Conservation (phyloP, 2,329 filamentous ascomycete genomes). For the Metarhizium guizhouense region DNA sequence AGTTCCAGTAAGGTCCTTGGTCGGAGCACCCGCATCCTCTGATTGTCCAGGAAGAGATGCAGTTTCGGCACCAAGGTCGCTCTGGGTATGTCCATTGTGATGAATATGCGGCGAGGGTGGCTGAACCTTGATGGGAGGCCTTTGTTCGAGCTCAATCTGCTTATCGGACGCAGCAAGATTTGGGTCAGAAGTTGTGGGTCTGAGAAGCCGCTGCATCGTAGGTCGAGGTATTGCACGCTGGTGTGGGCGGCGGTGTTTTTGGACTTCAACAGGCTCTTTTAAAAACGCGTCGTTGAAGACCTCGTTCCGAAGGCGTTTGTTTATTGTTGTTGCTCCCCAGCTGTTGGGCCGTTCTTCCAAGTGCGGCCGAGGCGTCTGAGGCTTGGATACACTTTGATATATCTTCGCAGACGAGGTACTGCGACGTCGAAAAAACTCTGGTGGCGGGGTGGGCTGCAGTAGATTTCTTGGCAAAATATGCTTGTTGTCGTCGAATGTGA, state of each 20-base stretch:
- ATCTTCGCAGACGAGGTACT: conserved; percentile 23
- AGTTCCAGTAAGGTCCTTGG: conserved; percentile 51
- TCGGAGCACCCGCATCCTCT: conserved; percentile 25
- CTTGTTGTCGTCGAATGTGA: conserved; percentile 87
- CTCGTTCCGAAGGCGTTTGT: conserved; percentile 78
- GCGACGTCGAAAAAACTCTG: conserved; percentile 21
- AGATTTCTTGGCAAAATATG: conserved; percentile 86
- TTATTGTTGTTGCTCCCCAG: conserved; percentile 90
- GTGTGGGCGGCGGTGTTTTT: conserved; percentile 64
- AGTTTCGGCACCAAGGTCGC: conserved; percentile 22
- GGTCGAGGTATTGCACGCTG: conserved; percentile 55
- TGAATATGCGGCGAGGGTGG: not conserved
- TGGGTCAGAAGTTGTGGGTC: conserved; percentile 37
- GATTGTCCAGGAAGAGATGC: conserved; percentile 19
- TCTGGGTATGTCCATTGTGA: conserved; percentile 9
- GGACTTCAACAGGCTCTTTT: conserved; percentile 72
- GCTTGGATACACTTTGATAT: conserved; percentile 6
- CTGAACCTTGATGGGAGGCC: not conserved
- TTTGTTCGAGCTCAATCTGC: not conserved
- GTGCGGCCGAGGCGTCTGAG: conserved; percentile 20
- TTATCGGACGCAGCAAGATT: conserved; percentile 16
- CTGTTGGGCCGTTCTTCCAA: conserved; percentile 52
- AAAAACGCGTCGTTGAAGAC: conserved; percentile 89
- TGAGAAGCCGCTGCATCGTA: conserved; percentile 34
- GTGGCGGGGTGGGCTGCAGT: conserved; percentile 50